Base-by-base conservation (phyloP, 1,284 basidiomycete genomes). In the Somion occarium region DNA sequence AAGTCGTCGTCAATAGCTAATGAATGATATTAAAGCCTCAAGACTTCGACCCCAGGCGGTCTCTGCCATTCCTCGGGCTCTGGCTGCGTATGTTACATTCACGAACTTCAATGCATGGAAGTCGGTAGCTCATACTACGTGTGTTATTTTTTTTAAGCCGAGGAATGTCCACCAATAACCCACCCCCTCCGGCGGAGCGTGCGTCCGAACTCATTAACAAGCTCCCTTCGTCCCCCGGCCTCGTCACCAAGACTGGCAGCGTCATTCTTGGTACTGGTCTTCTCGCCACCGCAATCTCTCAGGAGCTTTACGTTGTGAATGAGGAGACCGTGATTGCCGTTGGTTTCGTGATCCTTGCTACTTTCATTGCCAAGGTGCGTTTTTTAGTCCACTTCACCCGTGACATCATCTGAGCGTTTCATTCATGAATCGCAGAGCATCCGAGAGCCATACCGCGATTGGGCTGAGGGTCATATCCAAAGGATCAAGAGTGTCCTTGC, bases 221-320 rank as follows among this genome's bases (percentile, higher is more conserved):
- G 67, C 82, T 98, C 57, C 97, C 96, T 46, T 93, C 93, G 49
- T 91, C 91, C 59, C 90, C 91, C 38, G 80, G 76, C 63, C 80
- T 98, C 70, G 80, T 96, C 75, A 92, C 93, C 69, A 98, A 98
- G 79, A 96, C 91, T 48, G 93, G 93, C 58, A 85, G 90, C 57
- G 87, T 95, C 64, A 79, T 97, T 64, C 84, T 98, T 56, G 93
- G 93, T 64, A 91, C 93, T 38, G 94, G 93, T 67, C 77, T 93
- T 55, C 76, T 88, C 55, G 96, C 95, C 24, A 84, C 93, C 19
- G 95, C 94, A 66, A 95, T 98, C 74, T 97, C 93, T 38, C 91
- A 94, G 70, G 96, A 99, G 75, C 84, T 98, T 52, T 98, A 98
- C 70, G 96, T 99, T 54, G 83, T 96, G 65, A 98, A 98, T 72